phyloP scores from a whole-genome alignment of 2,329 filamentous ascomycete species.

The Didymella lethalis region DNA sequence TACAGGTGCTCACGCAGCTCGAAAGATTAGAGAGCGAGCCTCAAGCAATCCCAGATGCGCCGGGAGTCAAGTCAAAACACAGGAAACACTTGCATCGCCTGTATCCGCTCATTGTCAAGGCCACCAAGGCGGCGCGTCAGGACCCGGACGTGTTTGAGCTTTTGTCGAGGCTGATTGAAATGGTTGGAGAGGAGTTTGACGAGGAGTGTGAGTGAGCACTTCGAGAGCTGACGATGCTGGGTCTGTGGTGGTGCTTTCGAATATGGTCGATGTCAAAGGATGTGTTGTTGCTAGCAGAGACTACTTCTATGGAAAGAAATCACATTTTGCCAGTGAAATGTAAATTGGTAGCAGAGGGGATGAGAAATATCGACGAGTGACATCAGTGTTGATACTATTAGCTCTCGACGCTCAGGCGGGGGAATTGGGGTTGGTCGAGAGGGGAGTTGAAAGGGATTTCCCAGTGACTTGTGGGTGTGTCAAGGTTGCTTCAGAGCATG shows the following conservation, averaged over 20 bases:
- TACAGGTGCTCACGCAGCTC: constrained; percentile 73
- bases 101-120: constrained; percentile 78
- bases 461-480: too few species aligned
- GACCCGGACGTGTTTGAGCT: constrained; percentile 66
- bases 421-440: too few species aligned
- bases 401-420: too few species aligned
- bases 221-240: not conserved
- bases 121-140: constrained; percentile 66
- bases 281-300: not conserved
- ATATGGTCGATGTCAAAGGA: not conserved
- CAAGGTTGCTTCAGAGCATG: too few species aligned
- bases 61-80: constrained; percentile 36
- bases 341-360: too few species aligned
- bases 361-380: too few species aligned
- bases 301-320: too few species aligned
- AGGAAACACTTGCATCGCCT: constrained; percentile 81
- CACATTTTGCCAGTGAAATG: too few species aligned
- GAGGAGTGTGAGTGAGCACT: constrained; percentile 31
- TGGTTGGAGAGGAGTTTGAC: constrained; percentile 52
- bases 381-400: too few species aligned
- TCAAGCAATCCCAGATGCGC: constrained; percentile 67
- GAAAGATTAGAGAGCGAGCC: constrained; percentile 73
- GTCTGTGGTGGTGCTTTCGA: not conserved
- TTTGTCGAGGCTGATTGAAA: constrained; percentile 50
- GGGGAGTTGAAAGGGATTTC: too few species aligned